These are phyloP conservation scores for Ormosia emarginata DNA, from an alignment of 306 rosid species.

Conservation along the genomic window DNA sequence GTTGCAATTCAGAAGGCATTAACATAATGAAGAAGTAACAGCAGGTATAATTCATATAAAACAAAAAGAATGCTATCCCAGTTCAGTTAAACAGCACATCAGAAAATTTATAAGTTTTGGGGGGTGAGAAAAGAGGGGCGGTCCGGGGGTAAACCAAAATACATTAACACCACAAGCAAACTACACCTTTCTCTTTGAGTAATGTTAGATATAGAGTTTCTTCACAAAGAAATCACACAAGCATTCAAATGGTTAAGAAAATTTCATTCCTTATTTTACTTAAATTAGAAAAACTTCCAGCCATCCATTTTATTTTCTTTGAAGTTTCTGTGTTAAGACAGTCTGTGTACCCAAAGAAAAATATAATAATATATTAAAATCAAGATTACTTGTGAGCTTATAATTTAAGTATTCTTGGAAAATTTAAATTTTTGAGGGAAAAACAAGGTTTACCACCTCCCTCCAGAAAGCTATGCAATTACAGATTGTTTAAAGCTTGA, in stretches of 20 bases:
- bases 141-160: background rate
- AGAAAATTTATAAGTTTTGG: background rate
- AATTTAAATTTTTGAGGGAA: background rate
- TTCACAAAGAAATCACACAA: background rate
- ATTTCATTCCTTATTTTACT: no score
- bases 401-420: no score
- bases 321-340: no score
- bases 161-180: background rate
- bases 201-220: background rate
- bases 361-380: no score
- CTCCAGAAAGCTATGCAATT: background rate
- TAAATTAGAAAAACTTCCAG: no score
- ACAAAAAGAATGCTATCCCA: background rate
- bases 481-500: background rate
- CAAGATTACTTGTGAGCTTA: no score
- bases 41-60: background rate
- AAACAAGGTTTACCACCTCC: background rate
- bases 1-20: conserved; percentile 23
- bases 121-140: no score
- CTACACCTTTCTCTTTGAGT: background rate
- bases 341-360: no score
- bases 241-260: no score
- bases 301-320: no score
- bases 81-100: background rate
- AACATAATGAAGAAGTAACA: background rate